phyloP scores from a whole-genome alignment of 129 eudicot species.

The Pulicaria dysenterica region DNA sequence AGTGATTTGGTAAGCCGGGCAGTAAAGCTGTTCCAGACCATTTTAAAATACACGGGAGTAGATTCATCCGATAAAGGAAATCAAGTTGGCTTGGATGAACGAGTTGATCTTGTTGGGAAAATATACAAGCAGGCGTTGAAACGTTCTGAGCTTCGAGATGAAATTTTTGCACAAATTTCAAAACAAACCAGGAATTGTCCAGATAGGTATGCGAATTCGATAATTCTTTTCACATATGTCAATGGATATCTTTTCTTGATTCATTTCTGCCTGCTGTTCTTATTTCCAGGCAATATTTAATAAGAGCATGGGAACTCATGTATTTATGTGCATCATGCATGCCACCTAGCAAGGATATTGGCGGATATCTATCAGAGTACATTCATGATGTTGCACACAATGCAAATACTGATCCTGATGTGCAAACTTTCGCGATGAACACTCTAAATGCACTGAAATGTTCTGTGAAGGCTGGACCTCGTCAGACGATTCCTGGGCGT shows the following conservation, averaged over 20 bases:
- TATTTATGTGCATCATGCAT: constrained; percentile 94
- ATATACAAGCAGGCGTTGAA: constrained; percentile 86
- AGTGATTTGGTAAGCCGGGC: constrained; percentile 82
- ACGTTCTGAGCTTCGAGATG: constrained; percentile 98
- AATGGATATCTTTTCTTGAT: not conserved
- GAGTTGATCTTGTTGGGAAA: constrained; percentile 82
- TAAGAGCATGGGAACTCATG: constrained; percentile 99
- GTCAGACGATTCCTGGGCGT: constrained; percentile 86
- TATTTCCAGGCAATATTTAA: constrained; percentile 60
- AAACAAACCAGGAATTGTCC: constrained; percentile 95
- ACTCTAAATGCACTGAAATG: constrained; percentile 88
- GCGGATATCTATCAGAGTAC: constrained; percentile 86
- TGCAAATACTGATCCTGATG: constrained; percentile 63
- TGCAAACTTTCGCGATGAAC: constrained; percentile 73
- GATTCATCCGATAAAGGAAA: constrained; percentile 74
- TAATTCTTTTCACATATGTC: not conserved
- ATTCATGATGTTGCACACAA: constrained; percentile 79
- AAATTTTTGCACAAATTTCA: constrained; percentile 88
- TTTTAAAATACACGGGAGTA: constrained; percentile 86
- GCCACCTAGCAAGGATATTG: constrained; percentile 98
- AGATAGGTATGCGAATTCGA: constrained; percentile 55
- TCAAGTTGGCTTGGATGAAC: constrained; percentile 74
- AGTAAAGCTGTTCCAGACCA: constrained; percentile 77
- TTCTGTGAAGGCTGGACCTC: constrained; percentile 94
- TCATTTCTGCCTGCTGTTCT: not conserved